Conservation (phyloP, 352 stramenopile species). For the Plasmopara viticola region DNA sequence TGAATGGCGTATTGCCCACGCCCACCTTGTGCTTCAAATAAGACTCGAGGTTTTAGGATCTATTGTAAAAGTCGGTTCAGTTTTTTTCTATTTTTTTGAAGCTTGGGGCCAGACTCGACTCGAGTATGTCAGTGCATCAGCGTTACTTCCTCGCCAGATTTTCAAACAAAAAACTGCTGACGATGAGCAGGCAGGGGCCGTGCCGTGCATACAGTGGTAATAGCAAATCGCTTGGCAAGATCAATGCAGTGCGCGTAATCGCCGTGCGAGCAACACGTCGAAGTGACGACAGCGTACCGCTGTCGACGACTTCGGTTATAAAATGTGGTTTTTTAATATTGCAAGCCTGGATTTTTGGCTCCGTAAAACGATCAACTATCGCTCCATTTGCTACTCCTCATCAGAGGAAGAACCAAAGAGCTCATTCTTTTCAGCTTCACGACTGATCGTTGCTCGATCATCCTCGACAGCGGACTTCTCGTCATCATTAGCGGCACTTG, state of each 20-base stretch:
- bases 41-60: neutral
- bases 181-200: too few relatives aligned
- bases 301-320: neutral
- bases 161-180: neutral
- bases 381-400: conserved; percentile 40
- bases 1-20: conserved; percentile 12
- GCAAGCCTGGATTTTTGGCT: conserved; percentile 21
- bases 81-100: neutral
- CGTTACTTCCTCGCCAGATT: neutral
- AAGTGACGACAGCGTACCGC: too few relatives aligned
- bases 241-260: too few relatives aligned
- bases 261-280: too few relatives aligned
- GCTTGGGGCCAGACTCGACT: too few relatives aligned
- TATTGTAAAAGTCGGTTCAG: conserved; percentile 1
- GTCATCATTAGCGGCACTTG: conserved; percentile 8
- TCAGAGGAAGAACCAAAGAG: conserved; percentile 82
- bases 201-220: too few relatives aligned
- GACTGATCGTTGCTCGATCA: conserved; percentile 15
- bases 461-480: conserved; percentile 18
- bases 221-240: too few relatives aligned
- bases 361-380: conserved; percentile 5
- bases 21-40: neutral
- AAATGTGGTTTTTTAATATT: neutral
- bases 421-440: conserved; percentile 73
- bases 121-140: neutral